Evolutionary conservation across 768 basidiomycete species (phyloP).

Genomic region (Leucocoprinus leucothites): DNA sequence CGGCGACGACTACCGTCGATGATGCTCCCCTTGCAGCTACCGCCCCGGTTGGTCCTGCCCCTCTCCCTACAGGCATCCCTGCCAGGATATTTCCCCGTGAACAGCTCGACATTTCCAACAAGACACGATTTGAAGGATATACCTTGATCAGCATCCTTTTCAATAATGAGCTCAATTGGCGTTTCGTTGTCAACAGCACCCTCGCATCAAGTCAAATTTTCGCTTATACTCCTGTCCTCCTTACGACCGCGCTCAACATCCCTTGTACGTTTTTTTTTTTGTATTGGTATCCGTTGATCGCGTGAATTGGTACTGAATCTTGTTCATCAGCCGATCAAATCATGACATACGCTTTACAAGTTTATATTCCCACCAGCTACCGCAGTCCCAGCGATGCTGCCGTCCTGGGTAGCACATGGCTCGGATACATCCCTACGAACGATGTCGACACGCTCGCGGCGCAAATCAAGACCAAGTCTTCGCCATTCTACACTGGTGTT

Average conservation of each 20-base stretch:
- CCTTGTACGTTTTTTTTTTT: slow-evolving; percentile 23
- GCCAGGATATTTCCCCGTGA: slow-evolving; percentile 49
- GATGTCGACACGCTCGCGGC: slow-evolving; percentile 59
- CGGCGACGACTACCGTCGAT: slow-evolving; percentile 32
- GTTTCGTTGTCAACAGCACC: slow-evolving; percentile 54
- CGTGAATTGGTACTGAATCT: slow-evolving; percentile 1
- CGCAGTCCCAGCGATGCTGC: slow-evolving; percentile 39
- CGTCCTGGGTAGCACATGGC: slow-evolving; percentile 64
- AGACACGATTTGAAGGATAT: slow-evolving; percentile 30
- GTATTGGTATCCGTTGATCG: slow-evolving; percentile 1
- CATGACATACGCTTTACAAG: slow-evolving; percentile 56
- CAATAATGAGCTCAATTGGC: slow-evolving; percentile 58
- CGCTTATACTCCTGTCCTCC: slow-evolving; percentile 53
- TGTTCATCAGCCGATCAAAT: slow-evolving; percentile 29
- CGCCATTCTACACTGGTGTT: slow-evolving; percentile 61
- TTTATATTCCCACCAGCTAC: slow-evolving; percentile 63
- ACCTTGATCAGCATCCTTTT: slow-evolving; percentile 67
- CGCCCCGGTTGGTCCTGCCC: slow-evolving; percentile 24
- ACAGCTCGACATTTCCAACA: slow-evolving; percentile 18
- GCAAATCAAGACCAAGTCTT: slow-evolving; percentile 58
- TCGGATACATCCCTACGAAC: slow-evolving; percentile 61
- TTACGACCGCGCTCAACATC: slow-evolving; percentile 30
- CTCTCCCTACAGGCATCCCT: slow-evolving; percentile 63
- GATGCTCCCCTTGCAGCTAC: slow-evolving; percentile 15
- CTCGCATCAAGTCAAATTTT: slow-evolving; percentile 77